Base-by-base conservation (phyloP, 495 filamentous ascomycete species). In the Penicillium pulvis region DNA sequence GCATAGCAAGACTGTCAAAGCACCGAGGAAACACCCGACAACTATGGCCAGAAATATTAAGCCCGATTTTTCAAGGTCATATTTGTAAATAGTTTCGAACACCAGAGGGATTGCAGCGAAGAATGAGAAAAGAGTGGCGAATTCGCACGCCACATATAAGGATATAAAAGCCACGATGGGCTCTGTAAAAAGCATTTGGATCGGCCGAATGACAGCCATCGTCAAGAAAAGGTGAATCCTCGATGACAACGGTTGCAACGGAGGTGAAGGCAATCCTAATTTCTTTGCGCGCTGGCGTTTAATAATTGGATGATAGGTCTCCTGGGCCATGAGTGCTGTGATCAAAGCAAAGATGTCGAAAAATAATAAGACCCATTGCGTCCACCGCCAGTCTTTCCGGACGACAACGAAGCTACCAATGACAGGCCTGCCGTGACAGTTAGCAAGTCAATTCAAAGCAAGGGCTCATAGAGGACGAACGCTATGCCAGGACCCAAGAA, bases 241-340 rank as follows among this genome's bases (percentile, higher is more conserved):
- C 3, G 66, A 67, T 26, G 58, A 24, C 0, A 67, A 65, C 17
- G 77, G 70, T 8, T 73, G 68, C 0, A 72, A 62, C 3, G 71
- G 64, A 30, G 78, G 75, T 1, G 73, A 59, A 2, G 70, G 42
- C 19, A 76, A 62, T 1, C 77, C 75, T 6, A 76, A 67, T 42
- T 73, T 63, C 47, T 81, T 78, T 11, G 78, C 74, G n/a, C 79
- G 75, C 6, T 77, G 75, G 23, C 73, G 74, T 26, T 86, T 75
- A 43, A 91, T 79, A n/a, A 80, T 72, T 10, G 82, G 79, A 62
- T 87, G 83, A 67, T 86, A 89, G 0, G 88, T 87, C 68, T 91
- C 88, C 44, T 74, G 70, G 45, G 76, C 75, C 4, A 59, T 14
- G 0, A 12, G 0, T 2, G 35, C 42, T 16, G 44, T 45, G 39